phyloP scores from a whole-genome alignment of 2,329 filamentous ascomycete species.

The Oidium heveae region DNA sequence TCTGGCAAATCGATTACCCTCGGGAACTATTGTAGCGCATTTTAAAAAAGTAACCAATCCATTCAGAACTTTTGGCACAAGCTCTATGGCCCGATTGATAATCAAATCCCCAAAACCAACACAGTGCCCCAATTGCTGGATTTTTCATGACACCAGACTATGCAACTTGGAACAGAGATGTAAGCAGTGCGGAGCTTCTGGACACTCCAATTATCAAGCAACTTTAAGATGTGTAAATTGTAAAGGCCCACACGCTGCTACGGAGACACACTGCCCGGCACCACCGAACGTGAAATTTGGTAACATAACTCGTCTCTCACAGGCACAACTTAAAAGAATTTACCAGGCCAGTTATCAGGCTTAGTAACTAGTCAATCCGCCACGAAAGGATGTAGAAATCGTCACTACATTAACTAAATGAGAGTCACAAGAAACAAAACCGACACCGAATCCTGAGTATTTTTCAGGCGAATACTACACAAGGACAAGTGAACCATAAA shows the following conservation, averaged over 20 bases:
- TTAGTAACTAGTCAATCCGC: neutral
- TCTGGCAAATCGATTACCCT: neutral
- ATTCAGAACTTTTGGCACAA: neutral
- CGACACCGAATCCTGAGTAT: too few relatives aligned
- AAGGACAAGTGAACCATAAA: too few relatives aligned
- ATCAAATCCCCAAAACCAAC: neutral
- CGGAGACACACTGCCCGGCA: neutral
- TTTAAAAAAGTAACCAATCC: neutral
- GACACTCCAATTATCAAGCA: neutral
- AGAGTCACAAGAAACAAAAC: too few relatives aligned
- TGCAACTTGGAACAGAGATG: neutral
- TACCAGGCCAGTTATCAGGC: too few relatives aligned
- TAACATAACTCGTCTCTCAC: too few relatives aligned
- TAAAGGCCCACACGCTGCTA: neutral
- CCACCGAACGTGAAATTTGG: too few relatives aligned
- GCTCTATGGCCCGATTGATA: neutral
- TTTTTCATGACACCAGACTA: neutral
- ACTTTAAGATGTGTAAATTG: neutral
- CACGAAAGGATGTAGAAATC: too few relatives aligned
- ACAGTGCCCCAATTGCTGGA: neutral
- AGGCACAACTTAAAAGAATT: too few relatives aligned
- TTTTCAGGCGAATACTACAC: too few relatives aligned
- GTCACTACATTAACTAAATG: too few relatives aligned
- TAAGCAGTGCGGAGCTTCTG: neutral
- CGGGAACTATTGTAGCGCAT: neutral